Percentiles rank a stretch among this genome's conserved stretches.
phyloP scores from a whole-genome alignment of 108 stramenopile genomes.

The Bacterosira constricta region DNA sequence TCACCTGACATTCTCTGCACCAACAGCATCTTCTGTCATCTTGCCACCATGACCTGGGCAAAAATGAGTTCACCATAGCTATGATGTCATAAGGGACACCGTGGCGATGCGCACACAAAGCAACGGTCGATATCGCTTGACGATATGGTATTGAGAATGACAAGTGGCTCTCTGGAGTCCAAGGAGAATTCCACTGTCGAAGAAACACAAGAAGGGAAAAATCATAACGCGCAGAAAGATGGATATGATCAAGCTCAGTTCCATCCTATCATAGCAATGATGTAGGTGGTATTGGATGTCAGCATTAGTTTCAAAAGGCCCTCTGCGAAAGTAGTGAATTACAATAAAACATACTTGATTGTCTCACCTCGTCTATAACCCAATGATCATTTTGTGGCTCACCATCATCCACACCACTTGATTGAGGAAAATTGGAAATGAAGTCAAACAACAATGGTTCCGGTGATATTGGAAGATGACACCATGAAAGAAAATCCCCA shows the following conservation, averaged over 20 bases:
- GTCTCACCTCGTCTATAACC: constrained; percentile 37
- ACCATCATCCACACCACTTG: constrained; percentile 25
- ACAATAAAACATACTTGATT: not conserved
- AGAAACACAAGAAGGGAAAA: constrained; percentile 47
- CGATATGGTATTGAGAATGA: constrained; percentile 45
- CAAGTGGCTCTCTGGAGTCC: constrained; percentile 52
- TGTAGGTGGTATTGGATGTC: too few species aligned
- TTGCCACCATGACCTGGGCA: constrained; percentile 55
- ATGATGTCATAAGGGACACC: constrained; percentile 52
- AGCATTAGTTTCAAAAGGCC: not conserved
- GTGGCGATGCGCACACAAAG: constrained; percentile 47
- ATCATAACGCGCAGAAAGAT: constrained; percentile 46
- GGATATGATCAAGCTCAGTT: constrained; percentile 7
- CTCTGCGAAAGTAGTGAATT: not conserved
- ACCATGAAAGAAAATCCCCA: constrained; percentile 59
- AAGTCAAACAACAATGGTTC: constrained; percentile 41
- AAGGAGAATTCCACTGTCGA: constrained; percentile 50
- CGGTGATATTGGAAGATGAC: constrained; percentile 26
- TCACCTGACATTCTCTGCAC: constrained; percentile 44
- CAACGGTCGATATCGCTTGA: constrained; percentile 26
- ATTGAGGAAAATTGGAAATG: constrained; percentile 17
- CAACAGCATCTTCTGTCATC: constrained; percentile 52
- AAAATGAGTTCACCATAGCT: constrained; percentile 36
- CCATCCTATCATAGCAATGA: constrained; percentile 11
- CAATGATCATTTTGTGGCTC: constrained; percentile 20